Evolutionary conservation across 495 filamentous ascomycete species (phyloP).

Genomic region (Parathielavia appendiculata): DNA sequence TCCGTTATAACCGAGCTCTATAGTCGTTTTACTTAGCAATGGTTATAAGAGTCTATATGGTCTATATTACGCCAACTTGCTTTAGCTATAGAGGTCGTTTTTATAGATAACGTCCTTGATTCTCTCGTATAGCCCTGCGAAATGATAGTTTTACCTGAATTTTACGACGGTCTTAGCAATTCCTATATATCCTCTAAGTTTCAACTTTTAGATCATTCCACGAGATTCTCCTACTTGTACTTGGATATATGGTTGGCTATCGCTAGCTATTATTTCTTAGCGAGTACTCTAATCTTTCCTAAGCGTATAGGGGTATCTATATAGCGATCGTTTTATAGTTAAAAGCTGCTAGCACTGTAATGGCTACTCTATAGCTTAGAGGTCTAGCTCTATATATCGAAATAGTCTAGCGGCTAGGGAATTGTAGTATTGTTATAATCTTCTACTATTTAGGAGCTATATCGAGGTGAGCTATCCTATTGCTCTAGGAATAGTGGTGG

Average conservation of each 20-base stretch:
- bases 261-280: conserved; percentile 20
- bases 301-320: too few relatives aligned
- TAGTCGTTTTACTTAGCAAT: too few relatives aligned
- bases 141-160: neutral
- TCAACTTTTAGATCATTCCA: neutral
- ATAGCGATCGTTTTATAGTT: too few relatives aligned
- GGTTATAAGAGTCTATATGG: neutral
- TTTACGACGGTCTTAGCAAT: neutral
- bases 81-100: neutral
- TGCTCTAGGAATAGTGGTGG: too few relatives aligned
- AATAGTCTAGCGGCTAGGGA: too few relatives aligned
- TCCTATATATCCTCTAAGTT: conserved; percentile 11
- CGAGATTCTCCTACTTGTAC: neutral
- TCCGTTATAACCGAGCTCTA: neutral
- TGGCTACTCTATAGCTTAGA: too few relatives aligned
- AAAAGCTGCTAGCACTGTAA: too few relatives aligned
- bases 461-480: too few relatives aligned
- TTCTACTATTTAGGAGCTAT: too few relatives aligned
- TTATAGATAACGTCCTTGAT: neutral
- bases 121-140: neutral
- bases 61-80: neutral
- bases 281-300: too few relatives aligned
- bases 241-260: neutral
- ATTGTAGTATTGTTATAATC: too few relatives aligned
- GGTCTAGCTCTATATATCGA: too few relatives aligned